Percentiles rank a stretch among this genome's conserved stretches.
Evolutionary conservation across 2,329 filamentous ascomycete species (phyloP).

Genomic region (Bimuria novae-zelandiae): DNA sequence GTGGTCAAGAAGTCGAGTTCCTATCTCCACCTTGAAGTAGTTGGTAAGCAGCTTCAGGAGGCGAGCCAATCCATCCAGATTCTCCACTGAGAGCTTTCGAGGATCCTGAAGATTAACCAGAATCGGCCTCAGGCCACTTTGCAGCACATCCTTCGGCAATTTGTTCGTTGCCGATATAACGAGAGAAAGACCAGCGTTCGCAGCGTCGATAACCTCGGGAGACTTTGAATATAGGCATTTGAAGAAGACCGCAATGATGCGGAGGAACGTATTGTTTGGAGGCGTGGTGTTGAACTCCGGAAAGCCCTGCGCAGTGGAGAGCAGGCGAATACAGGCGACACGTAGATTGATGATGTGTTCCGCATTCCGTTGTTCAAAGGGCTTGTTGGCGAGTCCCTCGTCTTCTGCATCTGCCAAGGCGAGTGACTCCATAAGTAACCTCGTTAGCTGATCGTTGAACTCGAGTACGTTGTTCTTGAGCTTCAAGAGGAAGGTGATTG

Average conservation of each 20-base stretch:
- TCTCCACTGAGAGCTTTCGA: slow-evolving; percentile 84
- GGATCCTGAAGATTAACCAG: slow-evolving; percentile 94
- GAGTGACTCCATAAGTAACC: slow-evolving; percentile 89
- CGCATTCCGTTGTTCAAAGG: slow-evolving; percentile 91
- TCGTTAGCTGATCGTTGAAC: slow-evolving; percentile 89
- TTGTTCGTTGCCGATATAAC: slow-evolving; percentile 89
- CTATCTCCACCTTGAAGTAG: slow-evolving; percentile 99
- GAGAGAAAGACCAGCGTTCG: slow-evolving; percentile 85
- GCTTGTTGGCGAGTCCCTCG: slow-evolving; percentile 82
- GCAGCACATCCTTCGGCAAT: slow-evolving; percentile 90
- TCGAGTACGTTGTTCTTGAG: slow-evolving; percentile 86
- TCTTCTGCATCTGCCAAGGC: slow-evolving; percentile 94
- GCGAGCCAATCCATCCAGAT: slow-evolving; percentile 86
- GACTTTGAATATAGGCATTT: slow-evolving; percentile 95
- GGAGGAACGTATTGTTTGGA: slow-evolving; percentile 63
- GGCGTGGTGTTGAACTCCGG: slow-evolving; percentile 84
- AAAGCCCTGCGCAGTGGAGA: slow-evolving; percentile 92
- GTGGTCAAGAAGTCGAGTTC: slow-evolving; percentile 88
- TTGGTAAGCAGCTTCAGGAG: slow-evolving; percentile 90
- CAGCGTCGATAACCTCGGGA: slow-evolving; percentile 87
- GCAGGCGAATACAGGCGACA: slow-evolving; percentile 88
- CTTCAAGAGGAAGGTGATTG: slow-evolving; percentile 91
- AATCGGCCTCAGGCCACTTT: slow-evolving; percentile 93
- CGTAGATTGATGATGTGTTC: slow-evolving; percentile 90
- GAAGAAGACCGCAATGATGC: slow-evolving; percentile 94